Evolutionary conservation across 1,284 basidiomycete genomes (phyloP), one percentile per base, ranked within the genome.

Genomic region (Puccinia hordei): DNA sequence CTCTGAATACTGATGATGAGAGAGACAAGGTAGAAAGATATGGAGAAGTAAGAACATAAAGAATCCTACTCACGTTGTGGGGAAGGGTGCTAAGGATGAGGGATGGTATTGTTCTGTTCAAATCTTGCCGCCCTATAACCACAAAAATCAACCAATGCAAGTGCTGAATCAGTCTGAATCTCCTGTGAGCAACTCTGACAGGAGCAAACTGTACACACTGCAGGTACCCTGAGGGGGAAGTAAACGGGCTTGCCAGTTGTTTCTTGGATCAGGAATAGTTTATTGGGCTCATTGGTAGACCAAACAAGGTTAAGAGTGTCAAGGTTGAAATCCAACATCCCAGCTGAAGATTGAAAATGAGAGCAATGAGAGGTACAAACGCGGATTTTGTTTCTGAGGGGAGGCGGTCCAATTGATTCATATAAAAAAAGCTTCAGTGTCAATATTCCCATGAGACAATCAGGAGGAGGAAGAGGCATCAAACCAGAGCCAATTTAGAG

Each of bases 271-370:
- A 79, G 57, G 30, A 79, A 65, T 12, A 79, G 51, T 24, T 79
- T 79, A 12, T 57, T n/a, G 13, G 53, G 66, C 13, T 79, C 76
- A 41, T 71, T 79, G 0, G 51, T 35, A 3, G 76, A 79, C 30
- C 38, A 51, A 27, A 71, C 55, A 19, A 79, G 61, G 55, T 30
- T 79, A 19, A 79, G 33, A 30, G 76, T 71, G 27, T 71, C 59
- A 1, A 79, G 66, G 41, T 79, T 79, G 17, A 38, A 49, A 41
- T 79, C 76, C 27, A 79, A n/a, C 76, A 79, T 79, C 33, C 13
- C 46, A 49, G 10, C 41, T 53, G 82, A 81, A 73, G 83, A 82
- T 81, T 84, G 8, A 44, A 6, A 8, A 8, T 44, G 41, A 13
- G 6, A 44, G 6, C 6, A 44, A 44, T 44, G 13, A 13, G 41